Percentiles rank a stretch among this genome's conserved stretches.
Conservation (phyloP, 2,329 filamentous ascomycete species). For the Cercospora sojina region DNA sequence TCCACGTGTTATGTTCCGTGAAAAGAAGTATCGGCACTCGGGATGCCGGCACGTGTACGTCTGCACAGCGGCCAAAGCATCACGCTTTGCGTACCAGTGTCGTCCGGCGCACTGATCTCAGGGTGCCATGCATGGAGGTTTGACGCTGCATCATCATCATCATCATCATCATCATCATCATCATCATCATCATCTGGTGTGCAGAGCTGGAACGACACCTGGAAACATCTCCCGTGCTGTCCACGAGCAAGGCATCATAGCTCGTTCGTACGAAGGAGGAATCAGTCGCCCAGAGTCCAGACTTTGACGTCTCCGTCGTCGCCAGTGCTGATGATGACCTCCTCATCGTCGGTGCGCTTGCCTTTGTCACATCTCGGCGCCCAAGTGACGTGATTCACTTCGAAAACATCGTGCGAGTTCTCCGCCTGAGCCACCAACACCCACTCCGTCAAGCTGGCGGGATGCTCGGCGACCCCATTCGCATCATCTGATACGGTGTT, state of each 20-base stretch:
- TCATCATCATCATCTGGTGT: too few relatives aligned
- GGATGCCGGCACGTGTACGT: not conserved
- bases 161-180: too few relatives aligned
- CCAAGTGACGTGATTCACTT: constrained; percentile 92
- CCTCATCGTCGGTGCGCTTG: constrained; percentile 62
- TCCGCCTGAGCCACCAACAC: constrained; percentile 65
- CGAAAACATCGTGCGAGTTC: constrained; percentile 84
- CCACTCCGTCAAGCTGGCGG: constrained; percentile 60
- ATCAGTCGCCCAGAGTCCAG: constrained; percentile 61
- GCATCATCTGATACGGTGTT: constrained; percentile 25
- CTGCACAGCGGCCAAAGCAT: not conserved
- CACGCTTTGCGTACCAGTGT: not conserved
- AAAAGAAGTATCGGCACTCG: not conserved
- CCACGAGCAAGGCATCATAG: too few relatives aligned
- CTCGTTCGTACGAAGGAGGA: not conserved
- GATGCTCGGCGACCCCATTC: not conserved
- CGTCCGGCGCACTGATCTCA: not conserved
- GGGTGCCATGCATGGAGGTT: not conserved
- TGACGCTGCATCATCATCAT: too few relatives aligned
- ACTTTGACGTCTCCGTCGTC: constrained; percentile 87
- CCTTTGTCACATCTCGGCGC: constrained; percentile 71
- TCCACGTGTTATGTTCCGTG: not conserved
- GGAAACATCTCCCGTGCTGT: too few relatives aligned
- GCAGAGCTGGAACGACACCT: too few relatives aligned
- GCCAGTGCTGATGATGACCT: constrained; percentile 86